phyloP scores from a whole-genome alignment of 495 filamentous ascomycete genomes.

The Aspergillus panamensis region DNA sequence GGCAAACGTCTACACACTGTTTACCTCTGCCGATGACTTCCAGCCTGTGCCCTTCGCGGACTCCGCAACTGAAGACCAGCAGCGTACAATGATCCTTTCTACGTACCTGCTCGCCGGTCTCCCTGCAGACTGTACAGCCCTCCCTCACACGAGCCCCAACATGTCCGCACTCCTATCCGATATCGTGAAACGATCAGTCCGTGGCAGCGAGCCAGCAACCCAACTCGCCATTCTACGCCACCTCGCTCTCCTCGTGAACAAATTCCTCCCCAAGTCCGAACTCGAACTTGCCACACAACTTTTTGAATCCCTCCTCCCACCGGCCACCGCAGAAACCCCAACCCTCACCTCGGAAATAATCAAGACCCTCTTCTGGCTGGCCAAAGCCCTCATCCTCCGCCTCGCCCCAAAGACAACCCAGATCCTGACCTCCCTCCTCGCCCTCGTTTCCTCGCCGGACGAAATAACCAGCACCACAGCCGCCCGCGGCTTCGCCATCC shows the following conservation, averaged over 20 bases:
- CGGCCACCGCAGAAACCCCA: conserved; percentile 17
- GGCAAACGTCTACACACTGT: conserved; percentile 56
- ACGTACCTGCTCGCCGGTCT: conserved; percentile 60
- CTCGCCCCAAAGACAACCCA: conserved; percentile 45
- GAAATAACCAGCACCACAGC: conserved; percentile 42
- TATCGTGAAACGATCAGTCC: conserved; percentile 36
- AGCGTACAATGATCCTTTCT: conserved; percentile 55
- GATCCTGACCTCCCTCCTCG: conserved; percentile 49
- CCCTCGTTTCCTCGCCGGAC: conserved; percentile 50
- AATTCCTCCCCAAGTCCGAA: conserved; percentile 54
- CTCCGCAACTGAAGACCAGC: conserved; percentile 32
- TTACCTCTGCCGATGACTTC: conserved; percentile 36
- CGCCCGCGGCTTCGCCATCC: conserved; percentile 56
- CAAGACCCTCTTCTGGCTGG: conserved; percentile 51
- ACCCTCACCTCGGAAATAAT: conserved; percentile 27
- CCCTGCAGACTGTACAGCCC: conserved; percentile 33
- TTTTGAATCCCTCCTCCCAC: conserved; percentile 35
- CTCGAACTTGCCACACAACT: conserved; percentile 32
- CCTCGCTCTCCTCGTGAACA: conserved; percentile 62
- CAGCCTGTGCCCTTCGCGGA: conserved; percentile 40
- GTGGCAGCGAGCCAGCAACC: conserved; percentile 35
- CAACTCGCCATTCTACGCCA: conserved; percentile 56
- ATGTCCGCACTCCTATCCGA: conserved; percentile 40
- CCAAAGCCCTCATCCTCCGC: conserved; percentile 53
- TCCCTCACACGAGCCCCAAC: conserved; percentile 35